Base-by-base conservation (phyloP, 2,329 filamentous ascomycete genomes). In the Beauveria australis region DNA sequence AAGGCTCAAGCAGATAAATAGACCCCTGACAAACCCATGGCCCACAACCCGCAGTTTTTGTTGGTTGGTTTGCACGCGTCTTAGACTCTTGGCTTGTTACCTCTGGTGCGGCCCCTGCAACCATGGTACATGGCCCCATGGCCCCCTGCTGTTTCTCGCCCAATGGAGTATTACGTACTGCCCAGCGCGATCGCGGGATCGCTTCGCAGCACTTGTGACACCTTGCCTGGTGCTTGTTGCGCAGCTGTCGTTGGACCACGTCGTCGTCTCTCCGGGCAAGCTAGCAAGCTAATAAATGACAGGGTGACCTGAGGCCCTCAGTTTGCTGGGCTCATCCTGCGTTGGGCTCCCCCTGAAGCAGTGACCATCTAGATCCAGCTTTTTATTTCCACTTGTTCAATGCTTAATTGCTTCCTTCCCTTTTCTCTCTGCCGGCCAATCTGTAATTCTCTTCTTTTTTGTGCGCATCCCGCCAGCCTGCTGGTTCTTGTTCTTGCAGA, bases 111-210 rank as follows among this genome's bases (percentile, higher is more conserved):
- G 40, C 57, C 57, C 48, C 40, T 47, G 33, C 26, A 52, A 44
- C 18, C 40, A 26, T 22, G 22, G 22, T 3, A 2, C 22, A 24
- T 24, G 47, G 16, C 47, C 56, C 56, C 48, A 19, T 46, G 48
- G 48, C 33, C 16, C 44, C 28, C 19, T 40, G 53, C 16, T 24
- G n/a, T 22, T 12, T 24, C 10, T 59, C 33, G 18, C 55, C 55
- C 46, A 30, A 59, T 59, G 47, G 55, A 44, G 55, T 41, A 49
- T 8, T 43, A 58, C 22, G 46, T 24, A 59, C n/a, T 24, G 56
- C n/a, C 40, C 57, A 59, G 22, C 40, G 19, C 24, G 48, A 59
- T 59, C 57, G 33, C 26, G 48, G 40, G 57, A 59, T 59, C 57
- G 47, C 40, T 18, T 51, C 22, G 33, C 37, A 51, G 22, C 3